Percentiles rank a stretch among this genome's conserved stretches.
phyloP scores from a whole-genome alignment of 1,284 basidiomycete genomes.

The Apiotrichum brassicae region DNA sequence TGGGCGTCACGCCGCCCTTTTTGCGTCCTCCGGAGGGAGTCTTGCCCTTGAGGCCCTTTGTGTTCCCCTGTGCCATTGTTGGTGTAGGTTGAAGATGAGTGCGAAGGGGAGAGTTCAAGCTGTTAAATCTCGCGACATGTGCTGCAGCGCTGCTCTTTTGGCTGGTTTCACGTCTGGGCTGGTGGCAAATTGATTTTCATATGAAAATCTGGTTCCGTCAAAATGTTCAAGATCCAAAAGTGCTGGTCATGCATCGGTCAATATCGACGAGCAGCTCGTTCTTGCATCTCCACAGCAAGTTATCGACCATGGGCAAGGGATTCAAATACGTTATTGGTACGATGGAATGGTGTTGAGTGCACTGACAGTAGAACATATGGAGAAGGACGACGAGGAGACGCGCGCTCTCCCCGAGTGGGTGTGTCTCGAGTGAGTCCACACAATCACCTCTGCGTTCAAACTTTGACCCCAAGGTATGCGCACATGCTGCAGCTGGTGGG shows the following conservation, averaged over 20 bases:
- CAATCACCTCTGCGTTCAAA: conserved; percentile 26
- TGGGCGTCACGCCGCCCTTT: conserved; percentile 33
- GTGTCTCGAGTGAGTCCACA: conserved; percentile 63
- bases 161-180: background rate
- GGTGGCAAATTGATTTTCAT: background rate
- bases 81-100: background rate
- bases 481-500: conserved; percentile 79
- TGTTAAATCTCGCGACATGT: too few relatives aligned
- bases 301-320: conserved; percentile 12
- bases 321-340: conserved; percentile 44
- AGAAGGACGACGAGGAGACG: conserved; percentile 73
- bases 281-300: background rate
- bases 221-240: background rate
- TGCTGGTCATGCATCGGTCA: too few relatives aligned
- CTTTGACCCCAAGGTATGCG: conserved; percentile 34
- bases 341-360: conserved; percentile 1
- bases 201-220: background rate
- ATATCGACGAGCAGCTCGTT: too few relatives aligned
- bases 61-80: conserved; percentile 41
- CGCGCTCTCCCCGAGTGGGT: conserved; percentile 76
- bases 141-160: too few relatives aligned
- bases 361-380: conserved; percentile 73
- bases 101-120: conserved; percentile 2
- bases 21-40: conserved; percentile 34
- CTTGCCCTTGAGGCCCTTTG: conserved; percentile 34